These are phyloP conservation scores for Erysimum cheiri DNA, from an alignment of 441 rosid species.

Conservation along the genomic window DNA sequence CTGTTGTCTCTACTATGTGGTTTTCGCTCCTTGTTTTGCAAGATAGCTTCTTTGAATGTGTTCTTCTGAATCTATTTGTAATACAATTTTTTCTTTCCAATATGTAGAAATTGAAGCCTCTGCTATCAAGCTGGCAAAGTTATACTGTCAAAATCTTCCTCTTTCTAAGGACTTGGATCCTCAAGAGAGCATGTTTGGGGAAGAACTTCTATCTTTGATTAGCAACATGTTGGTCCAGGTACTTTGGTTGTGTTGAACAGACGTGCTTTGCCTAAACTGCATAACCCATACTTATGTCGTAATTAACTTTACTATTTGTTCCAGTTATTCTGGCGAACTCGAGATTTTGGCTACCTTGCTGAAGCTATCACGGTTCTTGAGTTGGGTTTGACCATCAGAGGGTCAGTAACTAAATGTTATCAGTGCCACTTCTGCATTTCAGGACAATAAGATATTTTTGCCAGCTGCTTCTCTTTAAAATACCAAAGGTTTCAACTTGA, in stretches of 20 bases:
- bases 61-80: constrained; percentile 32
- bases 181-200: constrained; percentile 96
- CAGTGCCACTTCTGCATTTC: constrained; percentile 15
- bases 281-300: constrained; percentile 3
- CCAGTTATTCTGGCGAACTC: constrained; percentile 86
- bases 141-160: constrained; percentile 77
- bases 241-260: constrained; percentile 25
- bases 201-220: constrained; percentile 81
- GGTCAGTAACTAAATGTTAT: constrained; percentile 54
- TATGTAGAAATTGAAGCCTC: constrained; percentile 69
- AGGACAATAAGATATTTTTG: not conserved
- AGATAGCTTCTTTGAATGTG: constrained; percentile 25
- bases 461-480: constrained; percentile 19
- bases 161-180: constrained; percentile 93
- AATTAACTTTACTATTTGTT: constrained; percentile 34
- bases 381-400: constrained; percentile 81
- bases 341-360: constrained; percentile 72
- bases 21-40: not conserved
- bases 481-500: constrained; percentile 20
- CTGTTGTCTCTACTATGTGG: constrained; percentile 12
- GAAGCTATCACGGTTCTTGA: constrained; percentile 97
- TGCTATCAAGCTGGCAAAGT: constrained; percentile 70
- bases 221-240: constrained; percentile 94
- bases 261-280: constrained; percentile 4
- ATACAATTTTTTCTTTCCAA: constrained; percentile 38